These are phyloP conservation scores for Sordariomycetes sp. DNA, from an alignment of 2,329 filamentous ascomycete species.

Conservation along the genomic window DNA sequence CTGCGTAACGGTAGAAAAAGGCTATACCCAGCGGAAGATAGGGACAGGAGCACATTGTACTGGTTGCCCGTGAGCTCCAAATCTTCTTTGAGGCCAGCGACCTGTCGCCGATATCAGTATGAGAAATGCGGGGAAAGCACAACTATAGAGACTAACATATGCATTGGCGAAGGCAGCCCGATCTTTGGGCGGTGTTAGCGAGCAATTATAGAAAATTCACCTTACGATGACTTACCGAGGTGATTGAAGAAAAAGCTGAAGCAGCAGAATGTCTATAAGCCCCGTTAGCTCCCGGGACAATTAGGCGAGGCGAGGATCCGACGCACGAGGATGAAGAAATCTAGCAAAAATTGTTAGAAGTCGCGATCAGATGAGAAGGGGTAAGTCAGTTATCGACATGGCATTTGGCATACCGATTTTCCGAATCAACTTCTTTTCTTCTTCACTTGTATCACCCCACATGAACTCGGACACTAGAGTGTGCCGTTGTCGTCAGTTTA, in stretches of 20 bases:
- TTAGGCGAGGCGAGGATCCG: not conserved
- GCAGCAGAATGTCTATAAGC: slow-evolving; percentile 16
- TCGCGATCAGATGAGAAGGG: not conserved
- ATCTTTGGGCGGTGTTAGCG: slow-evolving; percentile 5
- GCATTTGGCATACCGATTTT: slow-evolving; percentile 17
- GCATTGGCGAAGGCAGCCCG: slow-evolving; percentile 21
- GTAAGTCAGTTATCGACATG: not conserved
- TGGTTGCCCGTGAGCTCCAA: slow-evolving; percentile 37
- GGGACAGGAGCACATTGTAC: slow-evolving; percentile 33
- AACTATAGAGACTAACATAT: slow-evolving; percentile 13
- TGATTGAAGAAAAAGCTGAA: slow-evolving; percentile 22
- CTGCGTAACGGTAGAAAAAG: not conserved
- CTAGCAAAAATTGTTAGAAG: not conserved
- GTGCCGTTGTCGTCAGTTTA: not conserved
- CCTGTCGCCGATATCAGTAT: slow-evolving; percentile 6
- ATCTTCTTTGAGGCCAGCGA: slow-evolving; percentile 34
- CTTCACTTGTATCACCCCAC: slow-evolving; percentile 7
- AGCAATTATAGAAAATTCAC: not conserved
- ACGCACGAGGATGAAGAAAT: not conserved
- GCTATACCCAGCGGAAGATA: slow-evolving; percentile 22
- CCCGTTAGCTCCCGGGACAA: not conserved
- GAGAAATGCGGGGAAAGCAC: rapidly evolving
- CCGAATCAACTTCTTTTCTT: slow-evolving; percentile 14
- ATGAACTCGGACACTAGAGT: not conserved
- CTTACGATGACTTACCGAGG: slow-evolving; percentile 14